Evolutionary conservation across 2,329 filamentous ascomycete genomes (phyloP), one percentile per base, ranked within the genome.

Genomic region (Orbilia oligospora): DNA sequence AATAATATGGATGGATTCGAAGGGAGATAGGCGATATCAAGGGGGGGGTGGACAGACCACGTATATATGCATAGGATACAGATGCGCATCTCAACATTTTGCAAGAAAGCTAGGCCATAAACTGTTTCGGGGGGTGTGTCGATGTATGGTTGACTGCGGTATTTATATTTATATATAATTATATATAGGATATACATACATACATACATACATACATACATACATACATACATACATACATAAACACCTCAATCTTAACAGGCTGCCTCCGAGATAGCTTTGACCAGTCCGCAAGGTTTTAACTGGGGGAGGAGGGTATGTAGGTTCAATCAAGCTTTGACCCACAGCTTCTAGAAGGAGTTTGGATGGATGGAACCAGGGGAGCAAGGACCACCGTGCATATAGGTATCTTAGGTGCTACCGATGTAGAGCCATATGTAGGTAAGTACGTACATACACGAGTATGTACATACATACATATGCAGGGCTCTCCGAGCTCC

Each of bases 301-400:
- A 64, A 30, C 36, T 27, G 5, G 61, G 22, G 44, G 20, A 14
- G 48, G 12, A 14, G 48, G 14, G 56, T 46, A 41, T n/a, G n/a
- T n/a, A 22, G 30, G 24, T 36, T 49, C 5, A 20, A 61, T 51
- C n/a, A 22, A 63, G 36, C 44, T 63, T 33, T n/a, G 44, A 56
- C 56, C 53, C 65, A 69, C 48, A 68, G 71, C 65, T 76, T 76
- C 71, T 76, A 76, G 71, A 76, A 76, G 53, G 55, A 68, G 27
- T 44, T 61, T 24, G 61, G 66, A 58, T 16, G 41, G 73, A 61
- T 77, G 41, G 73, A 61, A 71, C 73, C 67, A 71, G 51, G 18
- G 49, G 73, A 56, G 73, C 73, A 77, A 61, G 73, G 73, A 67
- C 73, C 73, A 77, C 73, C 67, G 61, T 63, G 73, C 67, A 71